Base-by-base conservation (phyloP, 768 basidiomycete genomes). In the Tulasnella sp. region DNA sequence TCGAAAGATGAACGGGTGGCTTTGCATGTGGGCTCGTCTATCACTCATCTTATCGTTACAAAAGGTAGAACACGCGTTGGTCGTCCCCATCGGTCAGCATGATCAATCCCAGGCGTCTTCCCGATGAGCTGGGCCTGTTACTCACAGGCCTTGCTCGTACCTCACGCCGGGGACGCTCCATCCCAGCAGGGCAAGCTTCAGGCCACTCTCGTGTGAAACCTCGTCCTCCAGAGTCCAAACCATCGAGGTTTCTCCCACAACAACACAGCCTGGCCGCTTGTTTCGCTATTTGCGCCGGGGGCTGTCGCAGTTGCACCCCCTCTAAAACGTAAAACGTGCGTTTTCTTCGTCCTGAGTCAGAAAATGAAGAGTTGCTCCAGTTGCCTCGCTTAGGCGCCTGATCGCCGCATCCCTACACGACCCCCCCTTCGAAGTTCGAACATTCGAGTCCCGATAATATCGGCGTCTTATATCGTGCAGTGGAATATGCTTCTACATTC, bases 161-260 rank as follows among this genome's bases (percentile, higher is more conserved):
- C 62, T 68, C 34, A 68, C 27, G 6, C 18, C 62, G 62, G 62
- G 62, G 31, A 36, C 62, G 31, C 62, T 68, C 27, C 62, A 68
- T 68, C 62, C 62, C 21, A 6, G 36, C 62, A 68, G 27, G 62
- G 62, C 62, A 68, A 68, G 31, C 62, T 68, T 68, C n/a, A 18
- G 62, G 62, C 62, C 62, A 68, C 62, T 31, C 31, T 34, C 62
- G 62, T 68, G 62, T 68, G 62, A 68, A 68, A 27, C 19, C 18
- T 27, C 34, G 62, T 27, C 31, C 62, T 27, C 62, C 31, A 9
- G 62, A 68, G n/a, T n/a, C n/a, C n/a, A 68, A 68, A 68, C 62
- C 62, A 68, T 68, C 62, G 62, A 68, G 62, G 62, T 68, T 68
- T 68, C 62, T 68, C 62, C 62, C 62, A 68, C 62, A 68, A 68